A percentile compares a stretch with the other conserved stretches of the same genome.
Conservation (phyloP, 1,139 yeast genomes). For the Yamadazyma diddensiae region DNA sequence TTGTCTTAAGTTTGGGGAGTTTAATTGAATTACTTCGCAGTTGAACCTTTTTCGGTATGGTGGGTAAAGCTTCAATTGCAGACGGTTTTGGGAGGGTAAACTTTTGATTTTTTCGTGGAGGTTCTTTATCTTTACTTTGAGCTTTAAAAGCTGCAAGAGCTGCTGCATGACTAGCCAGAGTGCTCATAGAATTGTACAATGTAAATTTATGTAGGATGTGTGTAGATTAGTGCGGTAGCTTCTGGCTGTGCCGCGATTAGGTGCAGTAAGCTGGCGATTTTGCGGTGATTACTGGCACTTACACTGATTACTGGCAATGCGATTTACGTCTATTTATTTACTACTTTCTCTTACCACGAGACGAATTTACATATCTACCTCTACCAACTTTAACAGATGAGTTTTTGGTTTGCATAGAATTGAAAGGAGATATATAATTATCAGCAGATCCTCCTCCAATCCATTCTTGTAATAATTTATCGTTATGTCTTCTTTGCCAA, state of each 20-base stretch:
- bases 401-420: slow-evolving; percentile 57
- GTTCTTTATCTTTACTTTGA: slow-evolving; percentile 7
- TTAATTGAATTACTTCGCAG: slow-evolving; percentile 7
- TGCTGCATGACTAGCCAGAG: slow-evolving; percentile 30
- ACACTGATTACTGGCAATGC: too few species aligned
- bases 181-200: too few species aligned
- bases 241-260: too few species aligned
- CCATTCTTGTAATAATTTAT: slow-evolving; percentile 82
- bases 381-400: slow-evolving; percentile 78
- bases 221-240: too few species aligned
- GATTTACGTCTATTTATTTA: background rate
- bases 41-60: slow-evolving; percentile 7
- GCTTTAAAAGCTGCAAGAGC: slow-evolving; percentile 34
- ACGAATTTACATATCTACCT: slow-evolving; percentile 76
- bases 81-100: slow-evolving; percentile 1
- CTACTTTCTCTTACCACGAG: slow-evolving; percentile 18
- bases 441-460: slow-evolving; percentile 95
- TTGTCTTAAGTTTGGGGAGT: slow-evolving; percentile 12
- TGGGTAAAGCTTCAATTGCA: slow-evolving; percentile 7
- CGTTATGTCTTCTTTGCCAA: slow-evolving; percentile 85
- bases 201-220: too few species aligned
- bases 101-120: slow-evolving; percentile 1
- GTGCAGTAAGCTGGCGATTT: too few species aligned
- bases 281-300: too few species aligned
- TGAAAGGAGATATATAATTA: slow-evolving; percentile 86